Conservation (phyloP, 768 basidiomycete species). For the Pulveroboletus sp. region DNA sequence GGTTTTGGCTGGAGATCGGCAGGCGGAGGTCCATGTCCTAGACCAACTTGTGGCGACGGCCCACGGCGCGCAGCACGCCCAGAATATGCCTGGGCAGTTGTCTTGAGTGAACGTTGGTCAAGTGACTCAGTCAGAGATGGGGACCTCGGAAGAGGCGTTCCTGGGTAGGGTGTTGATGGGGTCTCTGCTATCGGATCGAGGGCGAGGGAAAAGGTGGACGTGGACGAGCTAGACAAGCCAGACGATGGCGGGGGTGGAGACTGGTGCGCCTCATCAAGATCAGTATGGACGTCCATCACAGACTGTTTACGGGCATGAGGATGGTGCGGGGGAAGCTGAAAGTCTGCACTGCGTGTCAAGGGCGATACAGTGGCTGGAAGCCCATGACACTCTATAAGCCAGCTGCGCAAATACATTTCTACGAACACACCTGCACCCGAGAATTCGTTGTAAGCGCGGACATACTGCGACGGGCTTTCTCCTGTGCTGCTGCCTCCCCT, state of each 20-base stretch:
- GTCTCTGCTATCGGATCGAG: conserved; percentile 47
- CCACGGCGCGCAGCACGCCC: conserved; percentile 22
- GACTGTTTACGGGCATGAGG: conserved; percentile 79
- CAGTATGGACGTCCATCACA: conserved; percentile 47
- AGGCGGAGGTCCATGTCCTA: conserved; percentile 42
- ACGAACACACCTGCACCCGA: conserved; percentile 17
- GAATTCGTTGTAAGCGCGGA: conserved; percentile 31
- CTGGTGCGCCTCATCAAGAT: conserved; percentile 29
- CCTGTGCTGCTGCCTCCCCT: conserved; percentile 14
- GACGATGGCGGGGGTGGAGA: conserved; percentile 10
- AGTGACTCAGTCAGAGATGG: conserved; percentile 28
- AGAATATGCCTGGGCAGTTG: conserved; percentile 33
- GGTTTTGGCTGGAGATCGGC: conserved; percentile 13
- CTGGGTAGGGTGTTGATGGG: conserved; percentile 35
- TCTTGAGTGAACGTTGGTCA: conserved; percentile 17
- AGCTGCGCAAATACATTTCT: background rate
- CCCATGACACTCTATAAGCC: conserved; percentile 9
- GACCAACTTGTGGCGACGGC: conserved; percentile 38
- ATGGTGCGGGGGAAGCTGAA: conserved; percentile 55
- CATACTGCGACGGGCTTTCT: conserved; percentile 20
- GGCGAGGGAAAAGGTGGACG: conserved; percentile 44
- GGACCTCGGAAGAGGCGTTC: conserved; percentile 30
- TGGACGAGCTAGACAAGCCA: conserved; percentile 36
- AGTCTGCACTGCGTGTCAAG: conserved; percentile 46
- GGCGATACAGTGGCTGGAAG: conserved; percentile 9